Evolutionary conservation across 805 yeast species (phyloP), one percentile per base, ranked within the genome.

Genomic region (Candida sonorensis): DNA sequence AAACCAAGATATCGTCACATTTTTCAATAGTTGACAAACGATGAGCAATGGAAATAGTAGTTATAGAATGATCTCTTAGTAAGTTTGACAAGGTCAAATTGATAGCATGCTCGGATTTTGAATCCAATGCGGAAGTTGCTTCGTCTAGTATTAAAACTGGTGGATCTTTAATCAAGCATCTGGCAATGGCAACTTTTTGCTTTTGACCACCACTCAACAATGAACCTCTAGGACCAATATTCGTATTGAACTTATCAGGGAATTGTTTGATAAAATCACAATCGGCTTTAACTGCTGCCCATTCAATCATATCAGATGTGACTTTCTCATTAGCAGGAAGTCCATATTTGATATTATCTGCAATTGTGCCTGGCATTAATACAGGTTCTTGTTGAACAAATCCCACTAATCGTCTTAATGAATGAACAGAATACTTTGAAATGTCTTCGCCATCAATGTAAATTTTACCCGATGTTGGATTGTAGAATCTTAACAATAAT

Each of bases 321-420:
- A 80, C 70, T 23, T 79, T 77, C 8, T 61, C 57, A 20, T 64
- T 65, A 15, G 50, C 27, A 9, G 64, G 59, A 15, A 59, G 27
- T 0, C 95, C 94, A 55, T 90, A 90, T 5, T 75, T 67, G 36
- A 90, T 81, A 48, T 90, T 90, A n/a, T 87, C 95, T 24, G 80
- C 69, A 19, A 90, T 75, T 0, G 94, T 73, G 1, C 96, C 97
- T 36, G 87, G 79, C 59, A 86, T 85, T 33, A 90, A 62, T 14
- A 85, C 72, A 0, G 97, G 95, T 48, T 90, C 97, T 54, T 90
- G 97, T 39, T 83, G 88, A 4, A 90, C 97, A 33, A 83, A 81
- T 9, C 97, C 96, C 35, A 81, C 68, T 19, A 87, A 61, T 35
- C 75, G 69, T 34, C 97, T 67, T 50, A 81, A 72, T 23, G 78